Conservation (phyloP, 768 basidiomycete genomes). For the Macrolepiota dolichaula region DNA sequence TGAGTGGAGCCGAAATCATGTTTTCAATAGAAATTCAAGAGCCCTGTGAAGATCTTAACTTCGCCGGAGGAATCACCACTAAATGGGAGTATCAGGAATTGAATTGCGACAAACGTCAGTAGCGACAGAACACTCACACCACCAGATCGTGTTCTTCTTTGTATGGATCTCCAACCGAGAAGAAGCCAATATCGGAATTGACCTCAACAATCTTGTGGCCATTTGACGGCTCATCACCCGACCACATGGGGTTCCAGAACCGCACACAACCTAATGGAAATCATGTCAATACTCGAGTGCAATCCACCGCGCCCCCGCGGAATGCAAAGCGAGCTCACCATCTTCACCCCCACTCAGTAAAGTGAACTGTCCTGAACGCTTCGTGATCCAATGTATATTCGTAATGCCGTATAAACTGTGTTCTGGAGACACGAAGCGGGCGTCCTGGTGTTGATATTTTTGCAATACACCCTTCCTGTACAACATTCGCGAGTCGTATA, state of each 20-base stretch:
- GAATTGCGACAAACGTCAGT: neutral
- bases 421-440: conserved; percentile 1
- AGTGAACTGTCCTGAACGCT: conserved; percentile 1
- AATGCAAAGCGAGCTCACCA: neutral
- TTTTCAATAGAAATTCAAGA: conserved; percentile 6
- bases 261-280: conserved; percentile 61
- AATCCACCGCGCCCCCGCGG: neutral
- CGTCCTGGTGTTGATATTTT: conserved; percentile 40
- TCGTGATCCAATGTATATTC: conserved; percentile 3
- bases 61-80: conserved; percentile 51
- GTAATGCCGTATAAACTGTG: conserved; percentile 1
- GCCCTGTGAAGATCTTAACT: conserved; percentile 39
- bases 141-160: conserved; percentile 53
- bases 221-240: conserved; percentile 34
- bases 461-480: conserved; percentile 37
- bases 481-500: conserved; percentile 63
- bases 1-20: neutral
- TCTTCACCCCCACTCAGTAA: conserved; percentile 12
- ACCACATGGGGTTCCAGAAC: conserved; percentile 57
- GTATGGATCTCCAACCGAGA: conserved; percentile 54
- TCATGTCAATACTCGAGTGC: neutral
- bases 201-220: conserved; percentile 50
- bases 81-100: neutral
- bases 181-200: conserved; percentile 54
- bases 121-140: conserved; percentile 40